A percentile compares a stretch with the other conserved stretches of the same genome.
Evolutionary conservation across 352 stramenopile species (phyloP).

Genomic region (Phytophthora fragariaefolia): DNA sequence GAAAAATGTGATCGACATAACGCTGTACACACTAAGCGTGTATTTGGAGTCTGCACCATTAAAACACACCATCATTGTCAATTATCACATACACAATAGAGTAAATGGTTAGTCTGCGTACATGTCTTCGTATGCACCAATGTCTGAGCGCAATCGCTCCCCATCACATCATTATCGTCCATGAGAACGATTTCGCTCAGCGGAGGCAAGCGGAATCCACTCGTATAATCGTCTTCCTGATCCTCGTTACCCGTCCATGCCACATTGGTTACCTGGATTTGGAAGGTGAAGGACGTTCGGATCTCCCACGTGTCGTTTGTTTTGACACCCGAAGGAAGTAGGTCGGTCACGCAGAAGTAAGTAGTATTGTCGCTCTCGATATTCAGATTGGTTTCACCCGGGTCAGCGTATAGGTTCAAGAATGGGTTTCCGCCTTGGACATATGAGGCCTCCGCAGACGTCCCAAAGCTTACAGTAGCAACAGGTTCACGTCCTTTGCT

Average conservation of each 20-base stretch:
- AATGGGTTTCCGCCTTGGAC: slow-evolving; percentile 84
- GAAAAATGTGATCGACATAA: slow-evolving; percentile 89
- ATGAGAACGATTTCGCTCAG: slow-evolving; percentile 73
- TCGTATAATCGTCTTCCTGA: slow-evolving; percentile 25
- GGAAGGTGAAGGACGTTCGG: slow-evolving; percentile 71
- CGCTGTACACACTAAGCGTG: slow-evolving; percentile 84
- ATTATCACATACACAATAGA: slow-evolving; percentile 1
- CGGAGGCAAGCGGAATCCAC: slow-evolving; percentile 45
- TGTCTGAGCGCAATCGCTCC: slow-evolving; percentile 73
- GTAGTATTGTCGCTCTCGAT: slow-evolving; percentile 64
- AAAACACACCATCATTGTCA: slow-evolving; percentile 15
- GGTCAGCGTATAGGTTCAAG: slow-evolving; percentile 66
- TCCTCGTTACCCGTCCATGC: slow-evolving; percentile 44
- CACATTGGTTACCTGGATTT: slow-evolving; percentile 71
- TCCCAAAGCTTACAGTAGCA: slow-evolving; percentile 59
- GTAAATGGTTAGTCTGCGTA: slow-evolving; percentile 41
- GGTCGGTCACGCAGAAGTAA: slow-evolving; percentile 78
- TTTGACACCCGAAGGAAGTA: slow-evolving; percentile 66
- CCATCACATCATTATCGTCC: slow-evolving; percentile 56
- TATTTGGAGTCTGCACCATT: slow-evolving; percentile 57
- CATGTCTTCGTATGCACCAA: slow-evolving; percentile 67
- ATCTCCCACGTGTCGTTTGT: slow-evolving; percentile 75
- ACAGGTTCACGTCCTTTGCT: slow-evolving; percentile 53
- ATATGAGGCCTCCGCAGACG: slow-evolving; percentile 51
- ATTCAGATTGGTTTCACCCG: slow-evolving; percentile 56